Percentiles rank a stretch among this genome's conserved stretches.
These are phyloP conservation scores for Neonectria ditissima DNA, from an alignment of 2,329 filamentous ascomycete genomes.

Conservation along the genomic window DNA sequence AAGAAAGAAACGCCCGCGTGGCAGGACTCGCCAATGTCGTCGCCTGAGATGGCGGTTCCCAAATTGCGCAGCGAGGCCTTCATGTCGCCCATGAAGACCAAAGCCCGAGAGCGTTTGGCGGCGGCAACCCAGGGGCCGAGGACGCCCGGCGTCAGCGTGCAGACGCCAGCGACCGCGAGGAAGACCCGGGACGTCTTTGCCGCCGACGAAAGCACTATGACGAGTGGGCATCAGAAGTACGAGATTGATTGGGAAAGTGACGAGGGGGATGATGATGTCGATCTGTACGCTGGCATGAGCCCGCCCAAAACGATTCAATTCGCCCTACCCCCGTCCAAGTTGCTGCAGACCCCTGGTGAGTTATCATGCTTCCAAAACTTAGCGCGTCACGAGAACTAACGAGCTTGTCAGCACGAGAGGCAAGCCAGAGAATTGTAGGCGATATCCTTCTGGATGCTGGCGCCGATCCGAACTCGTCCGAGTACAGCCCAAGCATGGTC, in stretches of 20 bases:
- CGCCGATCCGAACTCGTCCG: slow-evolving; percentile 65
- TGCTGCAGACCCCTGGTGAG: slow-evolving; percentile 84
- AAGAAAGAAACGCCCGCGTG: slow-evolving; percentile 56
- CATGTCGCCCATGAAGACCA: slow-evolving; percentile 74
- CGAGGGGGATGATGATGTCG: slow-evolving; percentile 73
- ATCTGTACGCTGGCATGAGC: slow-evolving; percentile 78
- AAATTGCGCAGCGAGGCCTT: slow-evolving; percentile 89
- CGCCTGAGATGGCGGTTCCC: slow-evolving; percentile 82
- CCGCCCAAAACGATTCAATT: slow-evolving; percentile 96
- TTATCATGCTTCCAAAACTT: slow-evolving; percentile 1
- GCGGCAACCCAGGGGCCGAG: slow-evolving; percentile 64
- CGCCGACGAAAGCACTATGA: slow-evolving; percentile 41
- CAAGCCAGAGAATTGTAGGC: slow-evolving; percentile 83
- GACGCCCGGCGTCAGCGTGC: slow-evolving; percentile 87
- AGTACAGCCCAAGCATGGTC: slow-evolving; percentile 74
- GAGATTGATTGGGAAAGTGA: slow-evolving; percentile 82
- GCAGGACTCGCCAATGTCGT: slow-evolving; percentile 74
- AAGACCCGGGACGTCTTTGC: slow-evolving; percentile 63
- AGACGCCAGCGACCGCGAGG: slow-evolving; percentile 72
- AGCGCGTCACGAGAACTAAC: slow-evolving; percentile 19
- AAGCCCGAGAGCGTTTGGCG: slow-evolving; percentile 55
- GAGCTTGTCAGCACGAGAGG: slow-evolving; percentile 72
- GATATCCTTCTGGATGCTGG: slow-evolving; percentile 83
- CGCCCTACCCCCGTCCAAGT: slow-evolving; percentile 78
- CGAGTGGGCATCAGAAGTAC: slow-evolving; percentile 53